Evolutionary conservation across 306 rosid species (phyloP).

Genomic region (Quercus robur): DNA sequence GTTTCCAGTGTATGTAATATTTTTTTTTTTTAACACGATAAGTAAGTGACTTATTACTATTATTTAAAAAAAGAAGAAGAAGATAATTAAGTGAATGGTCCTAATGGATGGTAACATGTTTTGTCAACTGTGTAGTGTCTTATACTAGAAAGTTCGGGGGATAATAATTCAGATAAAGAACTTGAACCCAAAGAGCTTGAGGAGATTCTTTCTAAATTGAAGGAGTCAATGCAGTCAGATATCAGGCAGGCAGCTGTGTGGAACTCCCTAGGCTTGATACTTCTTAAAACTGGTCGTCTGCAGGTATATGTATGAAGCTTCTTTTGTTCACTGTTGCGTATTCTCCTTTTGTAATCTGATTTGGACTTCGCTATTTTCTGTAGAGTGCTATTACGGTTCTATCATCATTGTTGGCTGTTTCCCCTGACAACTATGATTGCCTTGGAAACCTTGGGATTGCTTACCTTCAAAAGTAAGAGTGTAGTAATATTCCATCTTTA

Average conservation of each 20-base stretch:
- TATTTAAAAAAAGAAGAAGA: no score
- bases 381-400: conserved; percentile 85
- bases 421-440: conserved; percentile 81
- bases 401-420: conserved; percentile 69
- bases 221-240: conserved; percentile 73
- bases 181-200: conserved; percentile 82
- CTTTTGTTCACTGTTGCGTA: conserved; percentile 1
- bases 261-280: conserved; percentile 87
- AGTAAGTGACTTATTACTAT: background rate
- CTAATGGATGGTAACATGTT: conserved; percentile 31
- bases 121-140: conserved; percentile 63
- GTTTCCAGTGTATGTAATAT: background rate
- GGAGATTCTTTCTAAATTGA: conserved; percentile 69
- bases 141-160: conserved; percentile 71
- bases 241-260: conserved; percentile 87
- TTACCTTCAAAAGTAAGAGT: conserved; percentile 72
- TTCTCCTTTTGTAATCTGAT: conserved; percentile 25
- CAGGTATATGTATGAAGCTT: conserved; percentile 45
- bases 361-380: conserved; percentile 23
- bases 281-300: conserved; percentile 79
- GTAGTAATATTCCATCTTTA: background rate
- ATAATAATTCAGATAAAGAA: conserved; percentile 69
- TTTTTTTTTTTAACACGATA: background rate
- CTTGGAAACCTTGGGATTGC: conserved; percentile 94
- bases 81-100: conserved; percentile 13